Evolutionary conservation across 768 basidiomycete genomes (phyloP).

Genomic region (Agrocybe praecox): DNA sequence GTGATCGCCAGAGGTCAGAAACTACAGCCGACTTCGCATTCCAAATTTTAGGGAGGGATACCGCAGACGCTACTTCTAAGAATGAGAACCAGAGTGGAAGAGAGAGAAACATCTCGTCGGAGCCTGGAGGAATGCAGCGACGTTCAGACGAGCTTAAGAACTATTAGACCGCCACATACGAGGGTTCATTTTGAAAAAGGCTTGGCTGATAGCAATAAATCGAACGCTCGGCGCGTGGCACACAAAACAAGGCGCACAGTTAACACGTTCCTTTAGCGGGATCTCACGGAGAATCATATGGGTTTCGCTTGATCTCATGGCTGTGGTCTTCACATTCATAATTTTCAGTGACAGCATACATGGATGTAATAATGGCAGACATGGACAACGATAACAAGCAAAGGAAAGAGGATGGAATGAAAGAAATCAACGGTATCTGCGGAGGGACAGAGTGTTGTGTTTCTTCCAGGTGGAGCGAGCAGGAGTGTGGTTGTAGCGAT

Average conservation of each 20-base stretch:
- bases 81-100: background rate
- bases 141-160: too few species aligned
- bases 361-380: conserved; percentile 14
- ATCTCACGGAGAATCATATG: background rate
- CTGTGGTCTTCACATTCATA: conserved; percentile 5
- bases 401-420: conserved; percentile 23
- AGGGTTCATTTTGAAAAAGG: too few species aligned
- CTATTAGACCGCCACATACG: too few species aligned
- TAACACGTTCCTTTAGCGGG: too few species aligned
- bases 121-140: background rate
- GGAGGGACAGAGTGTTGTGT: conserved; percentile 96
- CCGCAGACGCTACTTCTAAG: background rate
- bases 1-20: background rate
- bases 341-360: conserved; percentile 4
- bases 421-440: conserved; percentile 76
- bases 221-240: too few species aligned
- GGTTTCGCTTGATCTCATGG: background rate
- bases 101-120: background rate
- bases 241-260: too few species aligned
- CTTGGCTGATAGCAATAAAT: too few species aligned
- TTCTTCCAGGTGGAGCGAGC: conserved; percentile 93
- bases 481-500: conserved; percentile 91
- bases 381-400: conserved; percentile 9
- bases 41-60: background rate
- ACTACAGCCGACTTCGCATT: background rate